Evolutionary conservation across 192 early-diverging fungal genomes (phyloP), one percentile per base, ranked within the genome.

Genomic region (Pecoramyces ruminantium): DNA sequence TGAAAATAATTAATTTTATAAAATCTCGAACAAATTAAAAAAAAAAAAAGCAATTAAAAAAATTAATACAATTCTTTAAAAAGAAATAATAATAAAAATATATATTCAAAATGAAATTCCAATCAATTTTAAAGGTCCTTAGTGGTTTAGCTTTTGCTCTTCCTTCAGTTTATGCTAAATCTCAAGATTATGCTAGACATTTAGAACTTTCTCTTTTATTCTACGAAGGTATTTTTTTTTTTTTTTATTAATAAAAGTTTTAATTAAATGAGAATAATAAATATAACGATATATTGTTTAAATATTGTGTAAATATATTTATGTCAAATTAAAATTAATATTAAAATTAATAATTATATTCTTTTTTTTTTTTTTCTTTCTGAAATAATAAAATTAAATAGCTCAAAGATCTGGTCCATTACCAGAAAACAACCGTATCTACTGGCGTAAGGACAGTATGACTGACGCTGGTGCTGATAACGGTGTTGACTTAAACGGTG

Each of bases 401-500:
- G 51, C 51, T 67, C 51, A 67, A 67, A 67, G 51, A 67, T 67
- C 51, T 67, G 51, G 51, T 67, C 51, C 51, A 9, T 67, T 67
- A 67, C 51, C 51, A 67, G 51, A 21, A 11, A 67, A 25, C 9
- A 67, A 67, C 51, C 51, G 51, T 67, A 88, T 83, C 30, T 11
- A 38, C 38, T 82, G 85, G 86, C 81, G 86, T 28, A 82, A 80
- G n/a, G 83, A 88, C 78, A 86, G 86, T 2, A 86, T 82, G 27
- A 29, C 86, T 79, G 67, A 38, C 15, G 87, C 86, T 81, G 87
- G 87, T 29, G 67, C 78, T 13, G 87, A 88, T 81, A 82, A 79
- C 25, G 80, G 81, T 16, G 0, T 87, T 38, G 85, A 88, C 67
- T 79, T 88, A 28, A 82, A 82, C 34, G 87, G 86, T 84, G 87